Percentiles rank a stretch among this genome's conserved stretches.
Conservation (phyloP, 2,329 filamentous ascomycete genomes). For the Clonostachys solani region DNA sequence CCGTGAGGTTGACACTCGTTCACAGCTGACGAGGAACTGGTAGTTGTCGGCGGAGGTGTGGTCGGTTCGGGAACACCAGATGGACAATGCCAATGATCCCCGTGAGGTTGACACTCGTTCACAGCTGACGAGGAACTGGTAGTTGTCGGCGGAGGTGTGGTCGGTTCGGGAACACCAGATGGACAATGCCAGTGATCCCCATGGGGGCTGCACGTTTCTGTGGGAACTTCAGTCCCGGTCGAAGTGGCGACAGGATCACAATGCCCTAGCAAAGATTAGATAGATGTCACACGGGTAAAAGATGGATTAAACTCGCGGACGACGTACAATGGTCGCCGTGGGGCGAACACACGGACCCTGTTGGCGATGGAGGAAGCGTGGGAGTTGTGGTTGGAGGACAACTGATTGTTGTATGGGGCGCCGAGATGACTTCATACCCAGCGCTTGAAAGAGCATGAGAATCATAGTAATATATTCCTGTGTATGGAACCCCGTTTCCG, state of each 20-base stretch:
- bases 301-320: too few species aligned
- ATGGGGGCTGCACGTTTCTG: slow-evolving; percentile 2
- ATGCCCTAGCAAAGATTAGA: slow-evolving; percentile 1
- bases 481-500: slow-evolving; percentile 9
- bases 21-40: background rate
- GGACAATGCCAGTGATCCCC: slow-evolving; percentile 5
- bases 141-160: background rate
- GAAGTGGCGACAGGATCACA: slow-evolving; percentile 2
- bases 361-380: slow-evolving; percentile 5
- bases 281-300: too few species aligned
- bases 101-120: slow-evolving; percentile 2
- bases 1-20: slow-evolving; percentile 6
- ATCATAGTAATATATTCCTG: slow-evolving; percentile 12
- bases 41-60: background rate
- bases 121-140: background rate
- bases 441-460: slow-evolving; percentile 10
- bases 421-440: slow-evolving; percentile 11
- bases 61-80: slow-evolving; percentile 4
- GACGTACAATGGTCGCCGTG: slow-evolving; percentile 8
- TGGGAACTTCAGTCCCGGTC: background rate
- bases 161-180: slow-evolving; percentile 1
- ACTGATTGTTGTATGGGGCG: background rate
- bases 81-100: slow-evolving; percentile 5
- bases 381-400: slow-evolving; percentile 3
- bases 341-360: slow-evolving; percentile 5